Evolutionary conservation across 768 basidiomycete genomes (phyloP).

Genomic region (Mrakia frigida): DNA sequence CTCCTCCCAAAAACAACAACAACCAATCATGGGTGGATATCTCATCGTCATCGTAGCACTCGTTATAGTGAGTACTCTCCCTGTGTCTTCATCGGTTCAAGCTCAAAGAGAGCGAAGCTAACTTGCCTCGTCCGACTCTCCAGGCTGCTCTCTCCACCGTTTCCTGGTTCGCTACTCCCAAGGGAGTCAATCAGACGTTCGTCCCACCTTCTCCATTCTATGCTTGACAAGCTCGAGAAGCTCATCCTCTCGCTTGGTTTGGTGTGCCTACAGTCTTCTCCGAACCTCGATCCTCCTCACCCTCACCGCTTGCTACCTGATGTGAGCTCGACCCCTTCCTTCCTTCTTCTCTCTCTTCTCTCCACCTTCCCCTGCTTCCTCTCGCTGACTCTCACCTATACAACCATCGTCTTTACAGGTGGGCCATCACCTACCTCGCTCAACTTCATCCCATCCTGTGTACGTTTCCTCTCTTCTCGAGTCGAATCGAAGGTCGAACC

Average conservation of each 20-base stretch:
- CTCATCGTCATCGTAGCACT: background rate
- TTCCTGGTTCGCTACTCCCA: constrained; percentile 67
- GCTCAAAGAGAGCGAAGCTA: background rate
- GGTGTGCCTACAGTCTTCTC: constrained; percentile 56
- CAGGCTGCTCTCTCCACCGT: constrained; percentile 55
- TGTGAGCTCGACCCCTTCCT: constrained; percentile 46
- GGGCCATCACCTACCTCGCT: constrained; percentile 94
- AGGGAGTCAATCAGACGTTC: constrained; percentile 85
- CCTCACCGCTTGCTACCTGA: constrained; percentile 77
- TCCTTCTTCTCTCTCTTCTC: background rate
- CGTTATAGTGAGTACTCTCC: background rate
- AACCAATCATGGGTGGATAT: background rate
- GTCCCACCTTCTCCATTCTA: constrained; percentile 40
- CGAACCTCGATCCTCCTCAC: constrained; percentile 74
- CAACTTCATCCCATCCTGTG: constrained; percentile 86
- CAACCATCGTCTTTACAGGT: constrained; percentile 45
- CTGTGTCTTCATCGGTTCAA: no score
- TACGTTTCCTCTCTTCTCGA: constrained; percentile 45
- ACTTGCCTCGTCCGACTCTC: background rate
- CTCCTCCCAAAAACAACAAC: background rate
- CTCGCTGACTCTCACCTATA: background rate
- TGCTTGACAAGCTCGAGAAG: background rate
- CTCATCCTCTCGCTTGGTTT: background rate
- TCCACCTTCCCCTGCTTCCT: background rate
- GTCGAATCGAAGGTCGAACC: no score